These are phyloP conservation scores for Fusarium chuoi DNA, from an alignment of 2,329 filamentous ascomycete species.

Conservation along the genomic window DNA sequence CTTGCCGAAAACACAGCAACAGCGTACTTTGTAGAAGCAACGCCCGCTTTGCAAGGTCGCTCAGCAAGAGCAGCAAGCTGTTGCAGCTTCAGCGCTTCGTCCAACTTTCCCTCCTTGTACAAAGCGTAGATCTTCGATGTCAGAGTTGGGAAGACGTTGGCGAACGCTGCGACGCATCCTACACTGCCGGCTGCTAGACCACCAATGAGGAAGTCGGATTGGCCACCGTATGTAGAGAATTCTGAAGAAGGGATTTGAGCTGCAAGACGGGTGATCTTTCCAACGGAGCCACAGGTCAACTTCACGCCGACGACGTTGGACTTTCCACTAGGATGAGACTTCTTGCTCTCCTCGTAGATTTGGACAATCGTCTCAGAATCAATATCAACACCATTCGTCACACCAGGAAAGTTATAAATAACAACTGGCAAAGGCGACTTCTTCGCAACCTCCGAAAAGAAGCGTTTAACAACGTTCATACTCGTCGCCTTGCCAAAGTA, in stretches of 20 bases:
- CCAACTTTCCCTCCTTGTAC: conserved; percentile 65
- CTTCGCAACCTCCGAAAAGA: conserved; percentile 68
- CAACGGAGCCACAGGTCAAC: conserved; percentile 77
- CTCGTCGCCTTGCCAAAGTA: conserved; percentile 74
- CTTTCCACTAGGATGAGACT: conserved; percentile 29
- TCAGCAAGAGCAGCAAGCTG: conserved; percentile 72
- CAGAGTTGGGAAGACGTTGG: conserved; percentile 69
- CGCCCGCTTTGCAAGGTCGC: conserved; percentile 72
- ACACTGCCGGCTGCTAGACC: conserved; percentile 67
- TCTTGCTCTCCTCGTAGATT: conserved; percentile 39
- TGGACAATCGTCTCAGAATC: conserved; percentile 68
- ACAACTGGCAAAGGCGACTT: conserved; percentile 66
- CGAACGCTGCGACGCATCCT: conserved; percentile 71
- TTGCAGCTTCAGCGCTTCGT: conserved; percentile 70
- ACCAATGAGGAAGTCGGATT: conserved; percentile 76
- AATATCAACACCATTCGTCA: conserved; percentile 75
- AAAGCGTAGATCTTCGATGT: conserved; percentile 68
- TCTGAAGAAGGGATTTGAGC: conserved; percentile 59
- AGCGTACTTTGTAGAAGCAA: conserved; percentile 76
- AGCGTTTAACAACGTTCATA: conserved; percentile 65
- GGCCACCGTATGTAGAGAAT: conserved; percentile 77
- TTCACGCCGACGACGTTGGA: conserved; percentile 76
- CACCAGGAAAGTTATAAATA: conserved; percentile 75
- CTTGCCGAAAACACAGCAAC: conserved; percentile 68
- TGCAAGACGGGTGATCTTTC: conserved; percentile 73